Evolutionary conservation across 306 rosid species (phyloP), one percentile per base, ranked within the genome.

Genomic region (Clitoria ternatea): DNA sequence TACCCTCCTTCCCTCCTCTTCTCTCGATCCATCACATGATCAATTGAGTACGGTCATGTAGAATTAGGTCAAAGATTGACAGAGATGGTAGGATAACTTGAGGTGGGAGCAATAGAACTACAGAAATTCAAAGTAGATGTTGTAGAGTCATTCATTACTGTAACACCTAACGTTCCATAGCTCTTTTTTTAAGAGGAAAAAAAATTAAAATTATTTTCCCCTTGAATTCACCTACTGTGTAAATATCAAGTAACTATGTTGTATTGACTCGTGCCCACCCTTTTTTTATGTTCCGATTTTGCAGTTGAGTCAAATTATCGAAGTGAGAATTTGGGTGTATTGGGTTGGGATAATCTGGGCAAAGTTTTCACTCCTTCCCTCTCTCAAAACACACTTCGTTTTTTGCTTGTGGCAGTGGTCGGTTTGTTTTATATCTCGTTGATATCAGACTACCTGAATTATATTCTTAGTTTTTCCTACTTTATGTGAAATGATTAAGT

Each of bases 1-100:
- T 37, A 14, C 33, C 33, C 66, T 18, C 19, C 40, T 2, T 11
- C 24, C 77, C 65, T 5, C 44, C 56, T 57, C 61, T 14, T 24
- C 69, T 69, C 48, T 70, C 52, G 60, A 70, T 77, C 69, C 79
- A 55, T 80, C 67, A 82, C 75, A 17, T 72, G 62, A 39, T 63
- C 39, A 2, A 37, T 69, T 74, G 32, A 53, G 74, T n/a, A 50
- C 12, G 61, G 57, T 77, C 69, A 12, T 75, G 72, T 76, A 78
- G 82, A 76, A 66, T 79, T 79, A 88, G 88, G 85, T 80, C 83
- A 77, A 75, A 70, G 74, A 84, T 82, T 87, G 89, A 90, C 86
- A 87, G 85, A 66, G 81, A 75, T 63, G 81, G 76, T 73, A 83
- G 81, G 77, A 70, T 73, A 85, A 77, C 77, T 75, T 45, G 64